Conservation (phyloP, 2,329 filamentous ascomycete genomes). For the Lomentospora prolificans region DNA sequence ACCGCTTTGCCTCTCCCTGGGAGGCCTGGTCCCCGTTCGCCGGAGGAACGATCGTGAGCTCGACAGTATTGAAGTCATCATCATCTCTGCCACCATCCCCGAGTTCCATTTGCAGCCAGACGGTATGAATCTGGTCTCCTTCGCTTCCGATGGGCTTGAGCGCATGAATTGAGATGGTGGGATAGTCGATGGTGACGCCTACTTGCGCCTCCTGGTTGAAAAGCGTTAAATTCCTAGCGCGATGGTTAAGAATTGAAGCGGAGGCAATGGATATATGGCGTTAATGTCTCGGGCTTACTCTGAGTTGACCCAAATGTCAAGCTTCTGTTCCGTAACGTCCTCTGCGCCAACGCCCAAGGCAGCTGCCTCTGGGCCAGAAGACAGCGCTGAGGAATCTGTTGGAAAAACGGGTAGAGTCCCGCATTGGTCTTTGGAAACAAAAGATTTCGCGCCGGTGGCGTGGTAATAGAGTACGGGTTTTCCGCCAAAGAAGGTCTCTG, state of each 20-base stretch:
- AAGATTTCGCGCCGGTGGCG: constrained; percentile 44
- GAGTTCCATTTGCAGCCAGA: constrained; percentile 62
- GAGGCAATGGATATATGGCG: constrained; percentile 1
- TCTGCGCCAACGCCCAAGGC: constrained; percentile 23
- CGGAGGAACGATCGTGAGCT: constrained; percentile 55
- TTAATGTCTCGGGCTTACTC: constrained; percentile 34
- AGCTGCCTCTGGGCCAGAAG: constrained; percentile 22
- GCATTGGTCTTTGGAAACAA: constrained; percentile 44
- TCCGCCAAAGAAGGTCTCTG: constrained; percentile 58
- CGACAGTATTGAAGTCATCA: constrained; percentile 56
- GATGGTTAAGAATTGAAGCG: background rate
- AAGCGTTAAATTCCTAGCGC: constrained; percentile 41
- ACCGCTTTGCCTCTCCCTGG: constrained; percentile 25
- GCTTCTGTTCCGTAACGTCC: constrained; percentile 32
- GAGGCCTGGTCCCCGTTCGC: constrained; percentile 17
- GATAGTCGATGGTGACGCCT: constrained; percentile 64
- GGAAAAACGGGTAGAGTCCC: constrained; percentile 45
- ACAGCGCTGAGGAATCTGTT: constrained; percentile 22
- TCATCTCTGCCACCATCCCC: constrained; percentile 46
- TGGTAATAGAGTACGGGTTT: constrained; percentile 64
- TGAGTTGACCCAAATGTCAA: constrained; percentile 50
- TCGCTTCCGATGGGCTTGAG: constrained; percentile 41
- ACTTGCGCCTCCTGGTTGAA: constrained; percentile 48
- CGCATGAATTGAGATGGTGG: constrained; percentile 64
- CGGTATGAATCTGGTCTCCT: constrained; percentile 30